phyloP scores from a whole-genome alignment of 164 flowering plant species.

The Euptelea pleiosperma region DNA sequence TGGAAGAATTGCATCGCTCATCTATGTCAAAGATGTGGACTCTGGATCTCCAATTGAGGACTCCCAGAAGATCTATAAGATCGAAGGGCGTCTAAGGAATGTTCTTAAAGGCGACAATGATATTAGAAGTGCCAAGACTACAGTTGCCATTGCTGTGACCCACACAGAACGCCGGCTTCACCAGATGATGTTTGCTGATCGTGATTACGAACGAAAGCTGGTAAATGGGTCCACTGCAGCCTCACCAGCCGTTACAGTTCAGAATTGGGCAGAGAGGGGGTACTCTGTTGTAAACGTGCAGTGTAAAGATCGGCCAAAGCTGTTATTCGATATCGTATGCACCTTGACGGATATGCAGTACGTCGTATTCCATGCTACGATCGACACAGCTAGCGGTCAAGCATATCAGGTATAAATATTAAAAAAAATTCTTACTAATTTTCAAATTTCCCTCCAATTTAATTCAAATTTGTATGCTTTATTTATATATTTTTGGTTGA shows the following conservation, averaged over 20 bases:
- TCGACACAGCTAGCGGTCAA: slow-evolving; percentile 14
- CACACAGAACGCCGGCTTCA: slow-evolving; percentile 81
- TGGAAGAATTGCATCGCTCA: slow-evolving; percentile 80
- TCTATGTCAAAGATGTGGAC: slow-evolving; percentile 66
- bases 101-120: slow-evolving; percentile 70
- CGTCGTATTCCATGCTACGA: slow-evolving; percentile 34
- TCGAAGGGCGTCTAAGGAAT: slow-evolving; percentile 59
- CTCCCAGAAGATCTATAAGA: slow-evolving; percentile 46
- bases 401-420: slow-evolving; percentile 30
- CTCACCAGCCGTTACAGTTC: slow-evolving; percentile 23
- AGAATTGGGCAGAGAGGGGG: slow-evolving; percentile 30
- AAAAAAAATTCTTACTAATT: neutral
- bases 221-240: neutral
- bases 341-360: slow-evolving; percentile 38
- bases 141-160: slow-evolving; percentile 48
- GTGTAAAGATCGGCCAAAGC: slow-evolving; percentile 30
- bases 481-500: neutral
- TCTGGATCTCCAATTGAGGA: slow-evolving; percentile 69
- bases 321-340: slow-evolving; percentile 29
- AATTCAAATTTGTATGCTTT: neutral
- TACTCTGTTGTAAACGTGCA: slow-evolving; percentile 29
- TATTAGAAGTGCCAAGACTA: slow-evolving; percentile 51
- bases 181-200: slow-evolving; percentile 90
- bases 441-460: slow-evolving; percentile 10
- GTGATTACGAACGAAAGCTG: slow-evolving; percentile 59